Percentiles rank a stretch among this genome's conserved stretches.
These are phyloP conservation scores for Rhizopogon salebrosus DNA, from an alignment of 768 basidiomycete genomes.

Conservation along the genomic window DNA sequence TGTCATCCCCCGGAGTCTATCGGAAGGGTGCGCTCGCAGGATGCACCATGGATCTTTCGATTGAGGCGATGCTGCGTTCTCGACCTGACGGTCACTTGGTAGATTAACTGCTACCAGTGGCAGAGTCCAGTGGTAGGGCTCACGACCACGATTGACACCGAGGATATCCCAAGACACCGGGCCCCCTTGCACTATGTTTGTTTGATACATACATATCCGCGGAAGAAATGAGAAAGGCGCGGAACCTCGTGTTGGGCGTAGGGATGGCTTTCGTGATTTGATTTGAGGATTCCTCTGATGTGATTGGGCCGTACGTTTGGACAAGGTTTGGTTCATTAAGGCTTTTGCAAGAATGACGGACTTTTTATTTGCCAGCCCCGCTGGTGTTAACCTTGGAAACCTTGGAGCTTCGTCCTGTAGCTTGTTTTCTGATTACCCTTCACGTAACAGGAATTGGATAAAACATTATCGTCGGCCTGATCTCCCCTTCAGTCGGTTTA, in stretches of 20 bases:
- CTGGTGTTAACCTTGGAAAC: too few relatives aligned
- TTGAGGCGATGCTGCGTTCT: not conserved
- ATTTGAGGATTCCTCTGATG: slow-evolving; percentile 1
- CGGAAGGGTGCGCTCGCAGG: not conserved
- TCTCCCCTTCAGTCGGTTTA: too few relatives aligned
- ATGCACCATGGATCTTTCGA: slow-evolving; percentile 1
- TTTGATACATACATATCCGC: too few relatives aligned
- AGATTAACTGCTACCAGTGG: not conserved
- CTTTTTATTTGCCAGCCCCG: not conserved
- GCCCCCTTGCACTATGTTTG: not conserved
- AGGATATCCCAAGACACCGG: slow-evolving; percentile 3
- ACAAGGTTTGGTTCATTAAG: slow-evolving; percentile 1
- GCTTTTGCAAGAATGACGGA: not conserved
- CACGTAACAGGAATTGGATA: not conserved
- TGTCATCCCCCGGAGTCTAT: not conserved
- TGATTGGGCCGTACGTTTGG: not conserved
- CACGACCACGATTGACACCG: not conserved
- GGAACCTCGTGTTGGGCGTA: slow-evolving; percentile 3
- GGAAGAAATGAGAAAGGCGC: slow-evolving; percentile 1
- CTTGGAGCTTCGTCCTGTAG: too few relatives aligned
- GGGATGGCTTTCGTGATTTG: slow-evolving; percentile 1
- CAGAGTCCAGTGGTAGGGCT: not conserved
- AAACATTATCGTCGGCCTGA: too few relatives aligned
- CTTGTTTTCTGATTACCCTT: not conserved
- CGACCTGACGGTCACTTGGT: not conserved